Evolutionary conservation across 2,329 filamentous ascomycete species (phyloP), one percentile per base, ranked within the genome.

Genomic region (Hymenotorrendiella dingleyae): DNA sequence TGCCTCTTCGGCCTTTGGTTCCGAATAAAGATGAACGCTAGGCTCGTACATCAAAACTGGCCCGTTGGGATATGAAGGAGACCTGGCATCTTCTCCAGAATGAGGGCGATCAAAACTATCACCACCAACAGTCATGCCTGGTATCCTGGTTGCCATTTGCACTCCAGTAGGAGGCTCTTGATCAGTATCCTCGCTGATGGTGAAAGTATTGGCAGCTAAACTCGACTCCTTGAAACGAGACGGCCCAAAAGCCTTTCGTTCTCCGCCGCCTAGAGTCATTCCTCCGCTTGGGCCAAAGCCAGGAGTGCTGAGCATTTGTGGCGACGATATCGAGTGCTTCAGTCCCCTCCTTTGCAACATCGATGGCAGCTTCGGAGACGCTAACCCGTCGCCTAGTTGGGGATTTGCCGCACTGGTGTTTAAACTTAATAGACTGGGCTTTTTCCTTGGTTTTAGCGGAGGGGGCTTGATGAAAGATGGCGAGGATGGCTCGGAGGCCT

Each of bases 381-480:
- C 65, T 20, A 79, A 70, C 47, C 80, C 59, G 63, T 80, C 76
- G 7, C 74, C 59, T 2, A 68, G 47, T 4, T 67, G 65, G 36
- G 69, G 65, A 41, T 68, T 67, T 14, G 81, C 74, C 33, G 78
- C 68, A 37, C 81, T 72, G 24, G 86, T 91, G 56, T 86, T 89
- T 40, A 93, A 68, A 53, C 85, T 88, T 23, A 93, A 69, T 54
- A 86, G 79, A 55, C 84, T 90, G 2, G 86, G 85, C 56, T 86
- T 88, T 56, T 84, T 65, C 52, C 71, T 68, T 3, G 72, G 80
- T 58, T 78, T 82, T 67, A 80, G 78, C 20, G 72, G 70, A 3
- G 84, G 83, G 33, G 86, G 86, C 62, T 89, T 89, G 57, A 90
- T 88, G 59, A 93, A 93, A 2, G 79, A 72, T 6, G 86, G 83